These are phyloP conservation scores for Lichtheimia ornata DNA, from an alignment of 371 early-diverging fungal species.

Conservation along the genomic window DNA sequence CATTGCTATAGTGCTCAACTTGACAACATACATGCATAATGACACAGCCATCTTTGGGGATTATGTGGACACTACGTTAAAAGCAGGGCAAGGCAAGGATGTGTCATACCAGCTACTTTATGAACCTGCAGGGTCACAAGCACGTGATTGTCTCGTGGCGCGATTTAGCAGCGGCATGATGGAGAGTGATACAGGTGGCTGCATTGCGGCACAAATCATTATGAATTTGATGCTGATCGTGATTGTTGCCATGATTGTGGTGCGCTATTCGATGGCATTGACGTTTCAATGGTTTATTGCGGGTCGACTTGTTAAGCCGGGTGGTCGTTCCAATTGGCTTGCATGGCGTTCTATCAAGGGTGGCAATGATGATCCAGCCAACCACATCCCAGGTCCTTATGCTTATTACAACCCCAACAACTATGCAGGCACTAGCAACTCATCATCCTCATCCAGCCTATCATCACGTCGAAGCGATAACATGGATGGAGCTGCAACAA, in stretches of 20 bases:
- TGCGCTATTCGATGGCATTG: slow-evolving; percentile 61
- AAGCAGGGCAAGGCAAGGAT: slow-evolving; percentile 32
- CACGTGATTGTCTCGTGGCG: slow-evolving; percentile 43
- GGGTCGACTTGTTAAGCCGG: slow-evolving; percentile 48
- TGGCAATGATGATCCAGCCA: slow-evolving; percentile 50
- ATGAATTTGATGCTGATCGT: slow-evolving; percentile 45
- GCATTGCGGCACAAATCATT: slow-evolving; percentile 60
- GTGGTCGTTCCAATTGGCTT: slow-evolving; percentile 50
- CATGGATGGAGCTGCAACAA: not conserved
- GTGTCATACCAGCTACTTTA: slow-evolving; percentile 46
- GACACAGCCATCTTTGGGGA: slow-evolving; percentile 25
- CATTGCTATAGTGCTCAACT: slow-evolving; percentile 28
- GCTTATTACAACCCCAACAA: slow-evolving; percentile 28
- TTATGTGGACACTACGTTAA: slow-evolving; percentile 9
- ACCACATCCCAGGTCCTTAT: slow-evolving; percentile 46
- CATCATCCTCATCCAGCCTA: not conserved
- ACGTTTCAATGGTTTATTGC: slow-evolving; percentile 64
- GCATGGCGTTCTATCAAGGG: slow-evolving; percentile 54
- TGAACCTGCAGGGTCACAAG: slow-evolving; percentile 29
- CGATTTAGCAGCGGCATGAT: slow-evolving; percentile 49
- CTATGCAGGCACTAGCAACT: slow-evolving; percentile 6
- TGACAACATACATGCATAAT: slow-evolving; percentile 26
- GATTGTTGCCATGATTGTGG: slow-evolving; percentile 45
- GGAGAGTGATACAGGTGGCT: slow-evolving; percentile 51
- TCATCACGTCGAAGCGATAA: slow-evolving; percentile 3